A percentile compares a stretch with the other conserved stretches of the same genome.
Evolutionary conservation across 352 stramenopile species (phyloP).

Genomic region (Pythium volutum): DNA sequence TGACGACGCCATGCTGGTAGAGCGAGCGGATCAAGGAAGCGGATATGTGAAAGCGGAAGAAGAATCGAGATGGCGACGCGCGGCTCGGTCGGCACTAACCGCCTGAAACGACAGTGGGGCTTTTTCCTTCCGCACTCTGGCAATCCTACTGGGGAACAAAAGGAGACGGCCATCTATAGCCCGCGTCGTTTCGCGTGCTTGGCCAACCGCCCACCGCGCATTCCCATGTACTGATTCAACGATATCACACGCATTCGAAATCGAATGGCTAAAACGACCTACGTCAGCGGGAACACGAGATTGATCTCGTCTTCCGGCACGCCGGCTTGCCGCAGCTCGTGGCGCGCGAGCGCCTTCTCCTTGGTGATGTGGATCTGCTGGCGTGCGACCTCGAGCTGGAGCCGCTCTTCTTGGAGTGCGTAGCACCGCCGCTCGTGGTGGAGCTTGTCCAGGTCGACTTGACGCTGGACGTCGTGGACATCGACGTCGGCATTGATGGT

Average conservation of each 20-base stretch:
- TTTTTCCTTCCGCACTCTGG: background rate
- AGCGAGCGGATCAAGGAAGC: background rate
- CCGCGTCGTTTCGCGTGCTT: background rate
- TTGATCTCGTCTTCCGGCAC: slow-evolving; percentile 23
- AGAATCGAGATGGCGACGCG: background rate
- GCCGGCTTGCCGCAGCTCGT: slow-evolving; percentile 17
- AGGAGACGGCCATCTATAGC: background rate
- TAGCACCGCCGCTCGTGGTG: slow-evolving; percentile 2
- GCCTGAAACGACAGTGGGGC: background rate
- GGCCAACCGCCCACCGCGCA: background rate
- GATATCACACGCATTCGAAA: background rate
- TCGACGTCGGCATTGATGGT: background rate
- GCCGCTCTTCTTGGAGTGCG: slow-evolving; percentile 4
- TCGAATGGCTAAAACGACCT: background rate
- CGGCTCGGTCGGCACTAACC: background rate
- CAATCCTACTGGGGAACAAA: background rate
- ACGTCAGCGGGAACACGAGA: slow-evolving; percentile 2
- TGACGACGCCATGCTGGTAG: slow-evolving; percentile 28
- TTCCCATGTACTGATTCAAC: background rate
- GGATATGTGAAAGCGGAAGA: background rate
- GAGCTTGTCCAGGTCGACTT: background rate
- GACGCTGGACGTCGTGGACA: background rate
- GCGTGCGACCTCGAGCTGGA: slow-evolving; percentile 5
- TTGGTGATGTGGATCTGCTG: slow-evolving; percentile 14
- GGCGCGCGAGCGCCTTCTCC: slow-evolving; percentile 12